These are phyloP conservation scores for Acanthamoeba healyi DNA, from an alignment of 208 protist species.

Conservation along the genomic window DNA sequence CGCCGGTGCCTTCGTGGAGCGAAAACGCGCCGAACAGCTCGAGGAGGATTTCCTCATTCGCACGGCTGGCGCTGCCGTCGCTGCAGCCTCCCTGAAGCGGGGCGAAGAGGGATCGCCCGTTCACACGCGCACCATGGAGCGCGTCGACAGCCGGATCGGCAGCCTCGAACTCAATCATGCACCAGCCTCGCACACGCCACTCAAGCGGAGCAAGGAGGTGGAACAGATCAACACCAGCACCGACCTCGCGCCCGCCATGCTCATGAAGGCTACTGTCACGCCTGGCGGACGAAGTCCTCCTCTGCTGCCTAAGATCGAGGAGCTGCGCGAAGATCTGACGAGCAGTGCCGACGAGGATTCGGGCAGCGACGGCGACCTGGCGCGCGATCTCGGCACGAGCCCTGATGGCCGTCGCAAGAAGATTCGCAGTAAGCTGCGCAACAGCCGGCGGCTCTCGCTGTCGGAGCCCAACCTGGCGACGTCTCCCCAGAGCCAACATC, in stretches of 20 bases:
- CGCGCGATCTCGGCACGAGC: not conserved
- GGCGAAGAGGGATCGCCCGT: too few relatives aligned
- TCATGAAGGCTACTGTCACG: not conserved
- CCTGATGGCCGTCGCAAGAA: not conserved
- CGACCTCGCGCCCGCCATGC: too few relatives aligned
- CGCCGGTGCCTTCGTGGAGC: constrained; percentile 9
- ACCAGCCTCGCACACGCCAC: not conserved
- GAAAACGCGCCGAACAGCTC: not conserved
- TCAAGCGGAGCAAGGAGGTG: not conserved
- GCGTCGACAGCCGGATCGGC: too few relatives aligned
- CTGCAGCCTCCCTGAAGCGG: not conserved
- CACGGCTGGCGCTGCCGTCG: not conserved
- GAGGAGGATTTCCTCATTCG: constrained; percentile 15
- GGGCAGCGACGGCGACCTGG: not conserved
- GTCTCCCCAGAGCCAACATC: too few relatives aligned
- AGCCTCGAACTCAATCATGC: not conserved
- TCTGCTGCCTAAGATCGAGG: not conserved
- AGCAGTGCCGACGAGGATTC: constrained; percentile 56
- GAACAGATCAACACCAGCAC: not conserved
- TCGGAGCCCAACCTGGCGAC: not conserved
- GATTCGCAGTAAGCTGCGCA: not conserved
- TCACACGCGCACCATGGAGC: too few relatives aligned
- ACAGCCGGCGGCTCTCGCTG: not conserved
- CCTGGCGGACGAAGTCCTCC: constrained; percentile 23
- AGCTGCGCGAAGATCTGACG: not conserved